Percentiles rank a stretch among this genome's conserved stretches.
These are phyloP conservation scores for Fomitopsis pulvina DNA, from an alignment of 768 basidiomycete genomes.

Conservation along the genomic window DNA sequence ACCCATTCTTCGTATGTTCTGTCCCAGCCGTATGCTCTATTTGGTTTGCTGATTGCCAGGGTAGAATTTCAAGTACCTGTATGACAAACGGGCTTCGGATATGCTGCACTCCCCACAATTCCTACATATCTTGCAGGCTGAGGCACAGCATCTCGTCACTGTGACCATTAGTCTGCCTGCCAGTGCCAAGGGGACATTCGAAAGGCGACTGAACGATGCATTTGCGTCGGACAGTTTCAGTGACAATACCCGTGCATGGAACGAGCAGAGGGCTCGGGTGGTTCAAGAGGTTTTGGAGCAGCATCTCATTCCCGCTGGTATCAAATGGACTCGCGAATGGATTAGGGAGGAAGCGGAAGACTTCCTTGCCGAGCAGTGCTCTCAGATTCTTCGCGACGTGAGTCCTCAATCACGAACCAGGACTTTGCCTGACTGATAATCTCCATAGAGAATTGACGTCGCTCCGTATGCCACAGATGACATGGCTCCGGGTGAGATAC, in stretches of 20 bases:
- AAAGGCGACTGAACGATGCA: slow-evolving; percentile 70
- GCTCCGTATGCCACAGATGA: slow-evolving; percentile 61
- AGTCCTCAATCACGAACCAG: slow-evolving; percentile 17
- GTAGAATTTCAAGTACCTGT: slow-evolving; percentile 93
- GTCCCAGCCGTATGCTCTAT: background rate
- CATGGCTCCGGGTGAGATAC: slow-evolving; percentile 62
- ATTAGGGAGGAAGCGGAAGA: slow-evolving; percentile 90
- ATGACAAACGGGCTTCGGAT: slow-evolving; percentile 63
- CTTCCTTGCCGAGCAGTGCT: slow-evolving; percentile 60
- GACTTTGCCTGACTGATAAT: slow-evolving; percentile 4
- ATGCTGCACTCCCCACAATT: slow-evolving; percentile 77
- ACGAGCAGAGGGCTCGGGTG: slow-evolving; percentile 72
- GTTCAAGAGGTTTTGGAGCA: slow-evolving; percentile 75
- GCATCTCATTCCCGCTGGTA: slow-evolving; percentile 75
- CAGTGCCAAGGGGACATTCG: slow-evolving; percentile 58
- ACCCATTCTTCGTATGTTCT: slow-evolving; percentile 62
- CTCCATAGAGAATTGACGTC: slow-evolving; percentile 68
- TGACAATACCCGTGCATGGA: slow-evolving; percentile 87
- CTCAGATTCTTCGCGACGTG: slow-evolving; percentile 64
- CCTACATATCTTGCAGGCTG: slow-evolving; percentile 85
- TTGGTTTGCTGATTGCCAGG: background rate
- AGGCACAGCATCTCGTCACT: slow-evolving; percentile 81
- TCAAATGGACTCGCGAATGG: slow-evolving; percentile 88
- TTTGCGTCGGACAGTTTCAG: slow-evolving; percentile 82
- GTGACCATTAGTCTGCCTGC: slow-evolving; percentile 63